Conservation (phyloP, 805 yeast genomes). For the Kurtzmaniella fragi region DNA sequence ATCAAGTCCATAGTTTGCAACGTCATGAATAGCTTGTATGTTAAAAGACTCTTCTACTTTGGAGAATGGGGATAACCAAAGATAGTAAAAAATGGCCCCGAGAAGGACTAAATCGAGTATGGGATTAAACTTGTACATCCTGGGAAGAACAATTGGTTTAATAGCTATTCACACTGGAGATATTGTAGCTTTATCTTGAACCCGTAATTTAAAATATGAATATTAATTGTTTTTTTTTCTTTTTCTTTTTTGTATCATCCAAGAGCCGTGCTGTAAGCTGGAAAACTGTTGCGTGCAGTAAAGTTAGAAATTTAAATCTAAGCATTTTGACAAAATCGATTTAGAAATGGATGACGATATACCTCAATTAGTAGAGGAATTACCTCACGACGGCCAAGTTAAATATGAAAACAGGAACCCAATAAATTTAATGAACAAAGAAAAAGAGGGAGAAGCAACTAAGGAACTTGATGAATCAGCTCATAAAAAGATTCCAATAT, state of each 20-base stretch:
- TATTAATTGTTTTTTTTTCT: too few species aligned
- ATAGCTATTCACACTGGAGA: too few species aligned
- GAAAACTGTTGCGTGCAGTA: too few species aligned
- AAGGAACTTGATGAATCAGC: slow-evolving; percentile 5
- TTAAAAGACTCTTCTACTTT: slow-evolving; percentile 95
- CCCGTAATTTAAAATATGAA: too few species aligned
- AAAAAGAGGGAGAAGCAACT: slow-evolving; percentile 8
- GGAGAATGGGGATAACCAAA: slow-evolving; percentile 68
- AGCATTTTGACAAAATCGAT: neutral
- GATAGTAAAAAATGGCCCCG: slow-evolving; percentile 42
- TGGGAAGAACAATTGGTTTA: neutral
- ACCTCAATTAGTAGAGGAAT: slow-evolving; percentile 29
- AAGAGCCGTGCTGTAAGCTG: too few species aligned
- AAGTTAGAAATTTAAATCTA: neutral
- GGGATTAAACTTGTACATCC: slow-evolving; percentile 14
- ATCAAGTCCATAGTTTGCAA: slow-evolving; percentile 57
- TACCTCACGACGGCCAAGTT: slow-evolving; percentile 4
- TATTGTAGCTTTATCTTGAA: too few species aligned
- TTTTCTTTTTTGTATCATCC: too few species aligned
- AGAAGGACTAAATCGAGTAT: slow-evolving; percentile 30
- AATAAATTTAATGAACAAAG: slow-evolving; percentile 6
- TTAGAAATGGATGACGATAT: slow-evolving; percentile 21
- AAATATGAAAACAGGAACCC: slow-evolving; percentile 7
- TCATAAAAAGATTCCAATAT: slow-evolving; percentile 68
- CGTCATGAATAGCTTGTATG: slow-evolving; percentile 83